These are phyloP conservation scores for Populus hybrid DNA, from an alignment of 441 rosid genomes.

Conservation along the genomic window DNA sequence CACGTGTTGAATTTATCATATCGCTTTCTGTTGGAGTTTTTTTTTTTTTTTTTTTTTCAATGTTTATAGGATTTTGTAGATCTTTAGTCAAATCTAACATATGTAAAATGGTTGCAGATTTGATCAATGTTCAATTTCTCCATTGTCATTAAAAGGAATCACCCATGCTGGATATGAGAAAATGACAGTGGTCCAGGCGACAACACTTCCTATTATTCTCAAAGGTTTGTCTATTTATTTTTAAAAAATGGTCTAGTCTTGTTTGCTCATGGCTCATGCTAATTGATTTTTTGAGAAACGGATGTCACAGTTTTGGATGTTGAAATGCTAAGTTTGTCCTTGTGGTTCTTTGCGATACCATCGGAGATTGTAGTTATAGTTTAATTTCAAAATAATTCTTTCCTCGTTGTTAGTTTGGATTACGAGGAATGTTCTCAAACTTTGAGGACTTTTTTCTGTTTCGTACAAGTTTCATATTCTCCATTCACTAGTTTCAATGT, in stretches of 20 bases:
- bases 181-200: constrained; percentile 93
- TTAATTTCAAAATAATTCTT: background rate
- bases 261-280: background rate
- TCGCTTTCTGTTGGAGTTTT: too few relatives aligned
- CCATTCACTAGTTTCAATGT: background rate
- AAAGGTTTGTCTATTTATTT: constrained; percentile 48
- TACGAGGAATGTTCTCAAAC: background rate
- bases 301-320: background rate
- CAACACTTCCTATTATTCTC: constrained; percentile 76
- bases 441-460: background rate
- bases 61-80: background rate
- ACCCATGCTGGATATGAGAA: constrained; percentile 88
- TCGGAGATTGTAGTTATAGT: background rate
- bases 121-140: constrained; percentile 70
- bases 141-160: constrained; percentile 72
- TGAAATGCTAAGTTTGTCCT: background rate
- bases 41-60: background rate
- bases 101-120: constrained; percentile 56
- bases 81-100: constrained; percentile 14
- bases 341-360: background rate
- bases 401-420: background rate
- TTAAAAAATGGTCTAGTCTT: background rate
- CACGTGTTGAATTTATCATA: background rate
- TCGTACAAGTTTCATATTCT: background rate
- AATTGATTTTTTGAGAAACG: background rate